Base-by-base conservation (phyloP, 1,139 yeast genomes). In the Ogataea hybrid region DNA sequence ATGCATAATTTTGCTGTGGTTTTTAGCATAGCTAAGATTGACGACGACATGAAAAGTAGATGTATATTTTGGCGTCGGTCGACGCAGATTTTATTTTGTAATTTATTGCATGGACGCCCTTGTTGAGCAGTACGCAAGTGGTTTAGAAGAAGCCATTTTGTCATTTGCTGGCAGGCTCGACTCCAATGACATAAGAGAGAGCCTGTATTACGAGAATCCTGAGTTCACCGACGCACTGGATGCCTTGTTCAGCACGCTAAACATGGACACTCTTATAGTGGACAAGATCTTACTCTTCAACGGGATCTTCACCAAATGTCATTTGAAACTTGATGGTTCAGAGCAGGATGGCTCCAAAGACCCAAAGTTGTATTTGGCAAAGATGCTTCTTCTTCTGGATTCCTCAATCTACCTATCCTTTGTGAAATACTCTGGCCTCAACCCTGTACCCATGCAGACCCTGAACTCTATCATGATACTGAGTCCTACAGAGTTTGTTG, bases 1-100 rank as follows among this genome's bases (percentile, higher is more conserved):
- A 25, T 87, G 97, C 68, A 81, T 89, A 22, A 57, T 90, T 39
- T 62, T 87, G 11, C 64, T 90, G 47, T 79, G 62, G 61, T 57
- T 61, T 28, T 34, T 52, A 30, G 35, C 29, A 6, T 30, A 33
- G 9, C 18, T 32, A 14, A 14, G 41, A 35, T 3, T 21, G 22
- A 31, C 11, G 18, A 33, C 2, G 18, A 33, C 2, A 21, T 21
- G 14, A 17, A 5, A 32, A 29, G 15, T 17, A 28, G 21, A 20
- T 23, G 16, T 10, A 15, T 35, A 21, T 10, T 22, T 15, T 25
- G 10, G 35, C 41, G 41, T 32, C 41, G 41, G 32, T 32, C 41
- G 41, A 27, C 41, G 34, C 25, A 21, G 16, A 10, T 11, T 11
- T 25, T 18, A 16, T 15, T 25, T 18, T 14, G 31, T 21, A 31